Percentiles rank a stretch among this genome's conserved stretches.
Evolutionary conservation across 306 rosid genomes (phyloP).

Genomic region (Pterocarpus macrocarpus): DNA sequence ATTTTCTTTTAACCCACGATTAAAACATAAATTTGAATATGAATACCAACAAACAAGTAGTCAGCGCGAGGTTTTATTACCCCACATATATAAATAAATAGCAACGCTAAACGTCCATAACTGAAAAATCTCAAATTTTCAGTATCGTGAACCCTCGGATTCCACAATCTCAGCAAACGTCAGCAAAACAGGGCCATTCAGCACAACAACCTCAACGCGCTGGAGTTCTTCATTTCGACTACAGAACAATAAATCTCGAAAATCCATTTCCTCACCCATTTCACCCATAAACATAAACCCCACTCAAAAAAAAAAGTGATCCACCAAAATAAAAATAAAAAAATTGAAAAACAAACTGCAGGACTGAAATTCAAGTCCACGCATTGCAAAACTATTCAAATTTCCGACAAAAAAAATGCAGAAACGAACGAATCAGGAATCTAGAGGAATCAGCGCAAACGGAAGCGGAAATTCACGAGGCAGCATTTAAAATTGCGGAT

Average conservation of each 20-base stretch:
- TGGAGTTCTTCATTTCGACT: slow-evolving; percentile 39
- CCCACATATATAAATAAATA: background rate
- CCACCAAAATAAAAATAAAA: background rate
- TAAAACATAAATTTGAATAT: background rate
- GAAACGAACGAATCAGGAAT: slow-evolving; percentile 23
- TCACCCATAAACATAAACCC: slow-evolving; percentile 44
- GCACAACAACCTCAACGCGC: slow-evolving; percentile 16
- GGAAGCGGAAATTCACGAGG: background rate
- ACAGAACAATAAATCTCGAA: slow-evolving; percentile 47
- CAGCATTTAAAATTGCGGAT: slow-evolving; percentile 35
- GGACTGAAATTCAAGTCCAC: slow-evolving; percentile 45
- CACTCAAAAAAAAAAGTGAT: background rate
- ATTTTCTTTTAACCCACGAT: background rate
- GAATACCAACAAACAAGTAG: background rate
- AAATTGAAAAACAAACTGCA: background rate
- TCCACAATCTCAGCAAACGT: slow-evolving; percentile 36
- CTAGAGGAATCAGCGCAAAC: background rate
- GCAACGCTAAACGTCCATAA: background rate
- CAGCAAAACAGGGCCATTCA: slow-evolving; percentile 37
- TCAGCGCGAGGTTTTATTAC: background rate
- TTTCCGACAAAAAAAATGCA: slow-evolving; percentile 17
- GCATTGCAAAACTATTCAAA: slow-evolving; percentile 33
- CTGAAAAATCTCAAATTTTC: slow-evolving; percentile 29
- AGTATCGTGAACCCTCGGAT: slow-evolving; percentile 42
- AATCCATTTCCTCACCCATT: slow-evolving; percentile 53